Conservation (phyloP, 208 protist genomes). For the Trypanosoma caninum region DNA sequence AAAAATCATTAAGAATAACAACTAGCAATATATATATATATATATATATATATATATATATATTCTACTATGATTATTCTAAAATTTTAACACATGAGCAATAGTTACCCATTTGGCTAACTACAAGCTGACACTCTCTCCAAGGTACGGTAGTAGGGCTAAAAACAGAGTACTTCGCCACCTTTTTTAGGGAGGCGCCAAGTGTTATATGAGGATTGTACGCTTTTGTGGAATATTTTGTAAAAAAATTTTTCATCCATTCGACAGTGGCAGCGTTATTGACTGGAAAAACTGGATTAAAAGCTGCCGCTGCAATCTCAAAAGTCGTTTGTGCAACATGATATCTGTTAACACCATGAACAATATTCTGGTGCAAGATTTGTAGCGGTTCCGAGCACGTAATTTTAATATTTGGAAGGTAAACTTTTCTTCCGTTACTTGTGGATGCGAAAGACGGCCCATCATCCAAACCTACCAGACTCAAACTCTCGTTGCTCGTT, state of each 20-base stretch:
- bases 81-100: conserved; percentile 75
- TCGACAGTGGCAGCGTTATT: conserved; percentile 31
- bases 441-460: conserved; percentile 48
- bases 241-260: conserved; percentile 55
- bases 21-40: too few relatives aligned
- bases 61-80: conserved; percentile 16
- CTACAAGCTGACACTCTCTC: conserved; percentile 64
- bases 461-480: conserved; percentile 31
- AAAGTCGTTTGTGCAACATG: conserved; percentile 42
- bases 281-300: conserved; percentile 62
- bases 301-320: conserved; percentile 55
- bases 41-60: neutral
- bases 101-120: conserved; percentile 79
- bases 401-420: conserved; percentile 57
- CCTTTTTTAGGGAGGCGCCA: conserved; percentile 45
- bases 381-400: conserved; percentile 33
- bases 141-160: conserved; percentile 52
- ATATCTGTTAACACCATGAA: conserved; percentile 37
- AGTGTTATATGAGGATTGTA: conserved; percentile 76
- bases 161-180: conserved; percentile 40
- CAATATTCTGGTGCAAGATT: conserved; percentile 50
- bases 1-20: too few relatives aligned
- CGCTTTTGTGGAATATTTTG: conserved; percentile 35
- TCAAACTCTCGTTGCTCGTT: conserved; percentile 29
- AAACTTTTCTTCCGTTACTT: conserved; percentile 32